Percentiles rank a stretch among this genome's conserved stretches.
Conservation (phyloP, 352 stramenopile species). For the Phytophthora sojae region DNA sequence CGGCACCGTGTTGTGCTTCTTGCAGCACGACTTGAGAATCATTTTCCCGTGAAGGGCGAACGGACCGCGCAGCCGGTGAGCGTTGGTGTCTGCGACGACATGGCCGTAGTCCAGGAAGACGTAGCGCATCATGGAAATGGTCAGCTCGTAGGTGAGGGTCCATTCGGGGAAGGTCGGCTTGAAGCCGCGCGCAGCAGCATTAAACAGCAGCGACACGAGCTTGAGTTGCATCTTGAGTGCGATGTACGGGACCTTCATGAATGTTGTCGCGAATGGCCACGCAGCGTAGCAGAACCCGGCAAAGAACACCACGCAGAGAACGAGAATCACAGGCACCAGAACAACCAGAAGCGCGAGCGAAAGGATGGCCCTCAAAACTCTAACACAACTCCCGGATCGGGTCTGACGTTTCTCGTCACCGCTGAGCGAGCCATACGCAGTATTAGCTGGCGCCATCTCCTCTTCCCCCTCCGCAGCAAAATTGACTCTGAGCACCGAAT, state of each 20-base stretch:
- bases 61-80: constrained; percentile 35
- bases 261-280: constrained; percentile 31
- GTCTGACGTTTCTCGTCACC: too few relatives aligned
- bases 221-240: constrained; percentile 38
- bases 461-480: too few relatives aligned
- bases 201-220: constrained; percentile 24
- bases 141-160: constrained; percentile 50
- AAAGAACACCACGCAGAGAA: constrained; percentile 8
- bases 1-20: constrained; percentile 23
- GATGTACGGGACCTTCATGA: constrained; percentile 31
- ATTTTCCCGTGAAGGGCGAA: constrained; percentile 39
- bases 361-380: too few relatives aligned
- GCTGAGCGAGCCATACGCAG: too few relatives aligned
- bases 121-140: constrained; percentile 45
- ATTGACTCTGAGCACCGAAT: too few relatives aligned
- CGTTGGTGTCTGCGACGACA: constrained; percentile 33
- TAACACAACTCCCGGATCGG: too few relatives aligned
- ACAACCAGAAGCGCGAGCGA: too few relatives aligned
- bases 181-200: constrained; percentile 29
- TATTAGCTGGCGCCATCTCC: too few relatives aligned
- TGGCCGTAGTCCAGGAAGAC: constrained; percentile 44
- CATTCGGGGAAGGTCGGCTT: constrained; percentile 43
- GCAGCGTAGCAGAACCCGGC: constrained; percentile 27
- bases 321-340: too few relatives aligned
- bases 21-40: constrained; percentile 32